Conservation (phyloP, 2,329 filamentous ascomycete genomes). For the Epicoccum nigrum region DNA sequence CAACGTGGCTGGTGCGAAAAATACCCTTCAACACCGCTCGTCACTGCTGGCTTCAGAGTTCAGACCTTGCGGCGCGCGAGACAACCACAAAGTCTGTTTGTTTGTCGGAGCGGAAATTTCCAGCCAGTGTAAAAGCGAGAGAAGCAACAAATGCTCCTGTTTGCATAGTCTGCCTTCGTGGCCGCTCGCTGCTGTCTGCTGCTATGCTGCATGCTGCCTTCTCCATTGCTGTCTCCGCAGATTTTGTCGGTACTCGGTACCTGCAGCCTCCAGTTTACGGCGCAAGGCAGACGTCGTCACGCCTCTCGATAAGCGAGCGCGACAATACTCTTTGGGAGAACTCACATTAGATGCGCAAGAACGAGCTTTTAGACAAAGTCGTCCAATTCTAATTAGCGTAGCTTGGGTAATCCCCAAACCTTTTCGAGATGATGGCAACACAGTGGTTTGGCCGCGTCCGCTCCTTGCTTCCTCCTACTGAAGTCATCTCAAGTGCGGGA, state of each 20-base stretch:
- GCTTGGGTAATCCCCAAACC: too few species aligned
- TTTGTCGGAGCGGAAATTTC: too few species aligned
- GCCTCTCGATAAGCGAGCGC: not conserved
- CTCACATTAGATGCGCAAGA: not conserved
- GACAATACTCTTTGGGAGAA: not conserved
- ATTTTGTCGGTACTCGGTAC: slow-evolving; percentile 7
- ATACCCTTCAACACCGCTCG: slow-evolving; percentile 5
- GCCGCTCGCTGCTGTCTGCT: not conserved
- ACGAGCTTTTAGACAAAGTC: too few species aligned
- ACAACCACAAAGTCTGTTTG: not conserved
- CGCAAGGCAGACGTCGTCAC: not conserved
- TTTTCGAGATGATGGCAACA: too few species aligned
- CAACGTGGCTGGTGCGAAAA: slow-evolving; percentile 14
- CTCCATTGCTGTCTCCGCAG: not conserved
- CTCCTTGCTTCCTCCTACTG: too few species aligned
- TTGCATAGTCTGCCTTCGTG: not conserved
- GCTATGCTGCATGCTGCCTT: not conserved
- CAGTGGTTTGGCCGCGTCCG: too few species aligned
- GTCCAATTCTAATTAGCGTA: too few species aligned
- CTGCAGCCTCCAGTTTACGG: slow-evolving; percentile 2
- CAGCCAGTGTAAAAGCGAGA: too few species aligned
- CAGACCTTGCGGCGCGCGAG: slow-evolving; percentile 4
- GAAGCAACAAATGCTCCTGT: too few species aligned
- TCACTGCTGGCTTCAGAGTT: slow-evolving; percentile 19
- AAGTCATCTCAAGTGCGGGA: too few species aligned